phyloP scores from a whole-genome alignment of 2,329 filamentous ascomycete species.

The Cordyceps cateniannulata region DNA sequence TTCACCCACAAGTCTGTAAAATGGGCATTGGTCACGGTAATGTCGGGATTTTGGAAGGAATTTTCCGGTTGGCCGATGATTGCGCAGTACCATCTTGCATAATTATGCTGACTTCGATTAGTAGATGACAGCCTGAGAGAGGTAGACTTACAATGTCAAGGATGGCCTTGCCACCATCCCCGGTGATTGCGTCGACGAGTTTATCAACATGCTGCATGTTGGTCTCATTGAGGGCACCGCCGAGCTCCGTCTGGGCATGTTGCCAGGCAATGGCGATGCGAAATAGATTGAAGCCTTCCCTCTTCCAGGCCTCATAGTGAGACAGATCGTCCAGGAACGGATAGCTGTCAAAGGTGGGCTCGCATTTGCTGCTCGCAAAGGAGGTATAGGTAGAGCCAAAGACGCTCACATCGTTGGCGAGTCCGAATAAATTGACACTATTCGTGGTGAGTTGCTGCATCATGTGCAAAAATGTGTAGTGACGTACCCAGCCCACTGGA shows the following conservation, averaged over 20 bases:
- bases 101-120: not conserved
- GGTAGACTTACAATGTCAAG: not conserved
- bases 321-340: not conserved
- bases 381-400: not conserved
- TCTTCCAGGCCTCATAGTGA: not conserved
- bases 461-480: not conserved
- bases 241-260: not conserved
- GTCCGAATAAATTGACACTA: not conserved
- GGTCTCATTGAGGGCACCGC: not conserved
- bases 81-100: not conserved
- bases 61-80: not conserved
- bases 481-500: conserved; percentile 2
- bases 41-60: not conserved
- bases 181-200: not conserved
- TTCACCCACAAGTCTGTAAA: not conserved
- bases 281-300: not conserved
- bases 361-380: not conserved
- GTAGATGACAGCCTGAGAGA: not conserved
- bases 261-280: not conserved
- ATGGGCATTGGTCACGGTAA: not conserved
- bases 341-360: not conserved
- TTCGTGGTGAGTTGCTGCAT: not conserved
- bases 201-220: not conserved
- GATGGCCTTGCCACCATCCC: not conserved
- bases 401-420: not conserved